A percentile compares a stretch with the other conserved stretches of the same genome.
Conservation (phyloP, 768 basidiomycete species). For the Boletus eberwhitei region DNA sequence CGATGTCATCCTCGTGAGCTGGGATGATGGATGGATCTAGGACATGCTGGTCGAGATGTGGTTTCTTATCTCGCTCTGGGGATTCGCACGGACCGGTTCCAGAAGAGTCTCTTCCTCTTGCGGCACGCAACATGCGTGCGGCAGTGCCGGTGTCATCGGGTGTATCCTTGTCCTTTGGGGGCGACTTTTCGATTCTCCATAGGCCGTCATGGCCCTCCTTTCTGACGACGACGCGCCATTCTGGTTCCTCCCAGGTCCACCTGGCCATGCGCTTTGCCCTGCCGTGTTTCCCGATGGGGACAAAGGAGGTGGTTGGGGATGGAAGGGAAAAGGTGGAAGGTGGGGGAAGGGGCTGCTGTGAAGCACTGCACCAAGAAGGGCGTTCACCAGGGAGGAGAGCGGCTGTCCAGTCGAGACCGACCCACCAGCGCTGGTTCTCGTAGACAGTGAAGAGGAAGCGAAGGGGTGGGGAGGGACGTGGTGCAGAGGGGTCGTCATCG, state of each 20-base stretch:
- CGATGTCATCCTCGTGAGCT: constrained; percentile 45
- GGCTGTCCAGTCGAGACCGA: constrained; percentile 95
- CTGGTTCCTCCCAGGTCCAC: constrained; percentile 90
- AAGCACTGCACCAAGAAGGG: constrained; percentile 76
- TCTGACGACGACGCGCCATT: constrained; percentile 77
- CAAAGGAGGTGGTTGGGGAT: constrained; percentile 54
- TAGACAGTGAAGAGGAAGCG: constrained; percentile 88
- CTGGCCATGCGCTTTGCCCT: constrained; percentile 68
- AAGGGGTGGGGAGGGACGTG: constrained; percentile 33
- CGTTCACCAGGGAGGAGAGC: constrained; percentile 87
- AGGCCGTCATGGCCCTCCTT: constrained; percentile 49
- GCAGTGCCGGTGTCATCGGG: constrained; percentile 43
- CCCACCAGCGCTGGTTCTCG: constrained; percentile 98
- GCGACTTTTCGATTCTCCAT: constrained; percentile 56
- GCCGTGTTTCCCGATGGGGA: constrained; percentile 46
- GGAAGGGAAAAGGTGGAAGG: constrained; percentile 69
- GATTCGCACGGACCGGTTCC: constrained; percentile 15
- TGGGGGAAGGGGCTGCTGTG: constrained; percentile 59
- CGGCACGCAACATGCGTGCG: constrained; percentile 53
- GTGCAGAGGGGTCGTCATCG: constrained; percentile 12
- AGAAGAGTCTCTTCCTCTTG: constrained; percentile 41
- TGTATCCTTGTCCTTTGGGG: constrained; percentile 43
- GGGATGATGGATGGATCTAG: constrained; percentile 30
- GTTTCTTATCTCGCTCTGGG: constrained; percentile 22
- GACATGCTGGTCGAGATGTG: constrained; percentile 21